Conservation (phyloP, 352 stramenopile species). For the Phytophthora melonis region DNA sequence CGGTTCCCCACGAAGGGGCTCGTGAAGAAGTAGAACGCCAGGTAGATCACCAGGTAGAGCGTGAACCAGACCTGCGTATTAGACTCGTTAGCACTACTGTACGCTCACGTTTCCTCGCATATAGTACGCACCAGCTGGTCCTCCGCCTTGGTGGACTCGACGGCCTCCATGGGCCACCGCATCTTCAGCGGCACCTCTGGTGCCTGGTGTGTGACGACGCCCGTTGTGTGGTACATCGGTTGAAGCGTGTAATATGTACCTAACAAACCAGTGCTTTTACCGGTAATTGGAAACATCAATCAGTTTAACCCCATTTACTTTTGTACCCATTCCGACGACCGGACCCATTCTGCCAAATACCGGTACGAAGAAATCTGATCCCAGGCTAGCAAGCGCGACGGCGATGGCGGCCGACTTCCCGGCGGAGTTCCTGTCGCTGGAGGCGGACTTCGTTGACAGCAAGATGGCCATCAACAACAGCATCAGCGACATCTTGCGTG, state of each 20-base stretch:
- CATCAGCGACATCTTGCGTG: slow-evolving; percentile 70
- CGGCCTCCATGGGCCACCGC: slow-evolving; percentile 29
- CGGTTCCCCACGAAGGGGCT: slow-evolving; percentile 88
- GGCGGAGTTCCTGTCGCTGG: slow-evolving; percentile 69
- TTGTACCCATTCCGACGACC: background rate
- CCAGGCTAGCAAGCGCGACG: background rate
- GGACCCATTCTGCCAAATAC: background rate
- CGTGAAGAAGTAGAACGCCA: slow-evolving; percentile 92
- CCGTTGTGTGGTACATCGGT: too few species aligned
- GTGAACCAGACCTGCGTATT: slow-evolving; percentile 80
- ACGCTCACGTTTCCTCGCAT: background rate
- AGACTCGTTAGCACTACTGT: background rate
- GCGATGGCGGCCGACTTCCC: slow-evolving; percentile 52
- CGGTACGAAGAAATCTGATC: background rate
- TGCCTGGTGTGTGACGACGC: too few species aligned
- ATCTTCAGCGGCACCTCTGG: background rate
- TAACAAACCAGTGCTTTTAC: too few species aligned
- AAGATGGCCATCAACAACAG: slow-evolving; percentile 88
- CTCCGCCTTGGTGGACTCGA: slow-evolving; percentile 41
- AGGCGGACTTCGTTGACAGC: slow-evolving; percentile 84
- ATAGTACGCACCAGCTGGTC: slow-evolving; percentile 45
- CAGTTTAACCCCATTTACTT: background rate
- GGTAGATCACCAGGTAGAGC: slow-evolving; percentile 81
- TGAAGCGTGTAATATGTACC: too few species aligned
- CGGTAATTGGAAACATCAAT: too few species aligned